phyloP scores from a whole-genome alignment of 2,329 filamentous ascomycete species.

The Blastomyces emzantsi region DNA sequence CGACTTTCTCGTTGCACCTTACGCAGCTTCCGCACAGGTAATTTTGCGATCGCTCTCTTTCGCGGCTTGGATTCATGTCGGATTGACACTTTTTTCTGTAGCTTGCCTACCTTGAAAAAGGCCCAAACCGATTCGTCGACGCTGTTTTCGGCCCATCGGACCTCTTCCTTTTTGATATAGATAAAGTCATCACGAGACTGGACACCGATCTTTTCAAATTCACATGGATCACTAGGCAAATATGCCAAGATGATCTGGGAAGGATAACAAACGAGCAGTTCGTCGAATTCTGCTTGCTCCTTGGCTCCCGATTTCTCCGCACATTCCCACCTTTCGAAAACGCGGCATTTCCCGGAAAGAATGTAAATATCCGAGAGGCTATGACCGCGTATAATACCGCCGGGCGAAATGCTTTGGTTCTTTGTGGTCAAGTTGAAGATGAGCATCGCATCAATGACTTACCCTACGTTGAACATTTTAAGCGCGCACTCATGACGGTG shows the following conservation, averaged over 20 bases:
- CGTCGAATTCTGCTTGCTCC: conserved; percentile 72
- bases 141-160: conserved; percentile 79
- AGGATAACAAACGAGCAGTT: conserved; percentile 62
- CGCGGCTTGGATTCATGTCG: background rate
- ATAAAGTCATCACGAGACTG: conserved; percentile 57
- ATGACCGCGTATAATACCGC: conserved; percentile 61
- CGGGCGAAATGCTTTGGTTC: conserved; percentile 60
- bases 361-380: conserved; percentile 60
- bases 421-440: conserved; percentile 72
- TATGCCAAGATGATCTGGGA: conserved; percentile 59
- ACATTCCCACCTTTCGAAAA: conserved; percentile 70
- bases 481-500: conserved; percentile 73
- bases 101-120: conserved; percentile 67
- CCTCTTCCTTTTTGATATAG: conserved; percentile 73
- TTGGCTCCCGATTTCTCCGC: conserved; percentile 70
- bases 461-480: conserved; percentile 77
- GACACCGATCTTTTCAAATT: conserved; percentile 55
- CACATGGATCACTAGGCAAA: conserved; percentile 54
- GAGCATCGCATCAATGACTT: conserved; percentile 61
- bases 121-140: conserved; percentile 58
- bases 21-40: conserved; percentile 80
- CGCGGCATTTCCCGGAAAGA: conserved; percentile 46
- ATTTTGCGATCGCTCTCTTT: conserved; percentile 19
- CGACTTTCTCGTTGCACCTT: conserved; percentile 75
- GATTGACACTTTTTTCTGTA: conserved; percentile 10